Evolutionary conservation across 805 yeast species (phyloP), one percentile per base, ranked within the genome.

Genomic region (Candida jianshihensis): DNA sequence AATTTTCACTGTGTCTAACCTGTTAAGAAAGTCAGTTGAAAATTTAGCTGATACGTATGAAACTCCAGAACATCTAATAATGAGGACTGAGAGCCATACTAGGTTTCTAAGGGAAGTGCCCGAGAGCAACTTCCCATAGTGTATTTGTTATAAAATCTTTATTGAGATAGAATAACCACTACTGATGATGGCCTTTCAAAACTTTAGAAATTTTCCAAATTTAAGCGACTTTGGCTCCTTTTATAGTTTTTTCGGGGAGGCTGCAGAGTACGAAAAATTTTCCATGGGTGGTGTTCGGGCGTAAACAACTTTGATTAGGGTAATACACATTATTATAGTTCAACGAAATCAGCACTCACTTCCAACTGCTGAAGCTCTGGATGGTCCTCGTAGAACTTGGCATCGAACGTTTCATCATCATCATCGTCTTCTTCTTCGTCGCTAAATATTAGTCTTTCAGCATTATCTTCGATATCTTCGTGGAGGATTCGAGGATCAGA

Each of bases 81-180:
- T 47, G 56, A 48, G 43, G 42, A 36, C 31, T 37, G 33, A 31
- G 36, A 26, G 42, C 47, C 43, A 46, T 39, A 48, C 58, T 48
- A 43, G 57, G 57, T 52, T 44, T 46, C 58, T 53, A 52, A 39
- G 50, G 33, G 40, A 26, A 34, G 41, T 35, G 36, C 21, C 30
- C 42, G 22, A 35, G 15, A 26, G 32, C 20, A 14, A 35, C 30
- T 36, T 40, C 47, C 47, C 48, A 36, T 35, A 53, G 57, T 53
- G 57, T 53, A 44, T 54, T 57, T 64, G 75, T 71, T 74, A 75
- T 76, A 77, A 70, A 66, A 67, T 70, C 73, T 66, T 60, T 53
- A 60, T 64, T 53, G 76, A 71, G 74, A 73, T 77, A 78, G 84
- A 75, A 77, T 76, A 78, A 76, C 84, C 84, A 75, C 85, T 78